Evolutionary conservation across 139 green algal species (phyloP).

Genomic region (Bryopsis sp.): DNA sequence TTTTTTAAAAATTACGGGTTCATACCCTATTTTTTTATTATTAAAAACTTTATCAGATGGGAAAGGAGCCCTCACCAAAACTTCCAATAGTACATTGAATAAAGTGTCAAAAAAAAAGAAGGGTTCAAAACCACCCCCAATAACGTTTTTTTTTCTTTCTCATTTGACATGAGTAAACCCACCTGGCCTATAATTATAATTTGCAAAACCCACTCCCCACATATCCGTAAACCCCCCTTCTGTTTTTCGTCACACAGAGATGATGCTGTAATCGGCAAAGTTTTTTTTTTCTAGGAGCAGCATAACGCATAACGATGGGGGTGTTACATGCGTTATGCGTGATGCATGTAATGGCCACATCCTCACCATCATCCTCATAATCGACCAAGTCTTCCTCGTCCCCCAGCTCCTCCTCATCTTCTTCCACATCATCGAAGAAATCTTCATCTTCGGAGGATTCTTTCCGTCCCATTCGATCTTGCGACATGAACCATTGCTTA

Average conservation of each 20-base stretch:
- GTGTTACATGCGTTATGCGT: not conserved
- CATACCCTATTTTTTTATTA: too few species aligned
- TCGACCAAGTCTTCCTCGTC: constrained; percentile 9
- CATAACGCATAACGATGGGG: not conserved
- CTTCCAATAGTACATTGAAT: too few species aligned
- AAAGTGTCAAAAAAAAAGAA: too few species aligned
- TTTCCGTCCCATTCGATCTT: constrained; percentile 27
- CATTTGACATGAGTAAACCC: too few species aligned
- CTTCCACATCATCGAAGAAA: not conserved
- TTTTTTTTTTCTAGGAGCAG: not conserved
- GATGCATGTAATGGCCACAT: not conserved
- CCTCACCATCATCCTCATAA: constrained; percentile 11
- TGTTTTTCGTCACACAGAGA: not conserved
- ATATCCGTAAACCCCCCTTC: not conserved
- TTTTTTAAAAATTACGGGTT: too few species aligned
- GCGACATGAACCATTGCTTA: constrained; percentile 59
- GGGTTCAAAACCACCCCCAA: too few species aligned
- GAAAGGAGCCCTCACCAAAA: too few species aligned
- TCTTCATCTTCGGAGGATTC: constrained; percentile 9
- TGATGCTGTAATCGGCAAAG: not conserved
- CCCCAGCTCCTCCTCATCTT: constrained; percentile 17
- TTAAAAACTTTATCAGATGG: too few species aligned
- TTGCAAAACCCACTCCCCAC: not conserved
- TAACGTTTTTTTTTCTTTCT: too few species aligned
- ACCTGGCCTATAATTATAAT: not conserved